Percentiles rank a stretch among this genome's conserved stretches.
Conservation (phyloP, 495 filamentous ascomycete species). For the Aspergillus ellipticus region DNA sequence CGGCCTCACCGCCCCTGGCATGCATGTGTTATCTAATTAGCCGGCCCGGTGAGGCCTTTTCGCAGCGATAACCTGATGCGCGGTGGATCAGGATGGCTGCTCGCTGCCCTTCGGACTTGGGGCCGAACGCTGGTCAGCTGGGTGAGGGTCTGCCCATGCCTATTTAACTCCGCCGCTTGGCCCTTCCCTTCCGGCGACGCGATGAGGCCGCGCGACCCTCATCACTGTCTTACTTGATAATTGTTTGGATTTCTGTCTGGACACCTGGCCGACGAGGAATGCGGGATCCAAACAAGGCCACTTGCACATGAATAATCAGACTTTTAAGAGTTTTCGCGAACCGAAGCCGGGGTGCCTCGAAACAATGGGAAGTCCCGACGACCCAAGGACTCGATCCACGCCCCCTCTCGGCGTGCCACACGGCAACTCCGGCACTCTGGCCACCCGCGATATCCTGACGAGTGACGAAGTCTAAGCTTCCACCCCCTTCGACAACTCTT, state of each 20-base stretch:
- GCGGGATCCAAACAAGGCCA: too few relatives aligned
- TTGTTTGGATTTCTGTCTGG: too few relatives aligned
- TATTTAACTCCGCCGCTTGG: slow-evolving; percentile 6
- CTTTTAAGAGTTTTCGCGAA: not conserved
- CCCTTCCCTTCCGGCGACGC: not conserved
- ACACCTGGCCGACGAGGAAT: too few relatives aligned
- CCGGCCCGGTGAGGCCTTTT: slow-evolving; percentile 6
- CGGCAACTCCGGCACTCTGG: slow-evolving; percentile 8
- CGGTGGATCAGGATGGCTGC: too few relatives aligned
- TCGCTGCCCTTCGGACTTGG: slow-evolving; percentile 10
- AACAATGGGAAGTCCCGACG: not conserved
- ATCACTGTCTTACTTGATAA: too few relatives aligned
- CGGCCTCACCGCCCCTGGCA: slow-evolving; percentile 16
- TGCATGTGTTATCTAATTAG: slow-evolving; percentile 9
- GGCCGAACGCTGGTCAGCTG: slow-evolving; percentile 6
- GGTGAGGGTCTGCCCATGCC: not conserved
- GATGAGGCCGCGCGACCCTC: too few relatives aligned
- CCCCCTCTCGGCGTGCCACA: slow-evolving; percentile 2
- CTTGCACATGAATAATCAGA: not conserved
- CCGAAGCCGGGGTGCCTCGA: not conserved
- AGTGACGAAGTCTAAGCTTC: not conserved
- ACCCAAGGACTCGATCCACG: slow-evolving; percentile 3
- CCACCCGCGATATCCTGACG: not conserved
- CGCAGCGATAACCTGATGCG: not conserved
- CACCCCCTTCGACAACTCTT: not conserved